Base-by-base conservation (phyloP, 176 grass and related monocot genomes). In the Lolium multiflorum region DNA sequence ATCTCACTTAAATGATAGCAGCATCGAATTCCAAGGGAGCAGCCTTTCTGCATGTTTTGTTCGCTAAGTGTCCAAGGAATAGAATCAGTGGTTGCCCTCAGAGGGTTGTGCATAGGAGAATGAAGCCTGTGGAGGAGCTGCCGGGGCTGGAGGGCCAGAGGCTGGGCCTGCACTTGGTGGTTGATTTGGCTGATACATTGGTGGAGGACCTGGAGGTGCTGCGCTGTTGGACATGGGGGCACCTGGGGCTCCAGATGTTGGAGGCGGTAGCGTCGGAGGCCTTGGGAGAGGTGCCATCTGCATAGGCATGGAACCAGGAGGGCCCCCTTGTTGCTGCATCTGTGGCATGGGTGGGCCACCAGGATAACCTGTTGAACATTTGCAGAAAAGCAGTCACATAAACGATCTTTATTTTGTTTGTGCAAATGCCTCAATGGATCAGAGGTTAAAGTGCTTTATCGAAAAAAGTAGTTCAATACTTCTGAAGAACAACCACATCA, bases 121-220 rank as follows among this genome's bases (percentile, higher is more conserved):
- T 7, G 62, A 18, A 21, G 77, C 82, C 47, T 90, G 88, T 38
- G 78, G 80, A 60, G 85, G 80, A 81, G 62, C 17, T 1, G 64
- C 64, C 24, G 85, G 72, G 82, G 82, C 79, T 6, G 82, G 86
- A 88, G 89, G 75, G 72, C 86, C 89, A 87, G 89, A 62, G 75
- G 73, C 26, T 11, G 54, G 55, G 47, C 83, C 88, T 65, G 90
- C 49, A 77, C 80, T 39, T 68, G 74, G 64, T 49, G 73, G 50
- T 80, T 81, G 89, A 79, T 87, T 89, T 12, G 84, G 56, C 81
- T 92, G 93, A 62, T 92, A 94, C 87, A 89, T 94, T 57, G 12
- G 49, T 55, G 73, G 73, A 54, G 73, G 73, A 18, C 73, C 59
- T 67, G 83, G 76, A 84, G 88, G 76, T 14, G 90, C 75, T 66